Base-by-base conservation (phyloP, 208 protist genomes). In the Wallacemonas rigidus region DNA sequence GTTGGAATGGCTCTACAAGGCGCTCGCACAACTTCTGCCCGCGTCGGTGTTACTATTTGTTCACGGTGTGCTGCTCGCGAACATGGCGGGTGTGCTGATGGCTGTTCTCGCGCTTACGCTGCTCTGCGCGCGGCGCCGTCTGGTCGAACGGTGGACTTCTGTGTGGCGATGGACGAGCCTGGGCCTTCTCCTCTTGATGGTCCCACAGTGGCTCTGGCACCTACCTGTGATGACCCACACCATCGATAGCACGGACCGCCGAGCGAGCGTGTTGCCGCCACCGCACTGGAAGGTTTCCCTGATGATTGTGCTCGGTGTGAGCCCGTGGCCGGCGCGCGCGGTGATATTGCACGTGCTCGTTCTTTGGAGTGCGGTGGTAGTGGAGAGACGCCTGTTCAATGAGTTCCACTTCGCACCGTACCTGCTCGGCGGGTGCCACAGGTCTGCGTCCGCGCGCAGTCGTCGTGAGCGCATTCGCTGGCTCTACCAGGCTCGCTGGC, bases 401-500 rank as follows among this genome's bases (percentile, higher is more conserved):
- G 76, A 81, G 39, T 81, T 81, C 45, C 60, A 54, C 67, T 81
- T 77, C 57, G 72, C 76, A 6, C 36, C 67, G 12, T 72, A 74
- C 40, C 65, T 81, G 7, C 63, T 77, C 45, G 71, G 60, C 35
- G 11, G 73, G 2, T 74, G 58, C 53, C 56, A n/a, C n/a, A 63
- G 44, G 15, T 72, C 67, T 4, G 39, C 67, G 8, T 44, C 51
- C 2, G 71, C 76, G 35, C 44, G 39, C 12, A 26, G 50, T 8
- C 63, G 68, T 8, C 54, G 63, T 11, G 67, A 62, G 40, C 64
- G 63, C 35, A 74, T 81, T 41, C 6, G 75, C n/a, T 51, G 12
- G 41, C 38, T 71, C 26, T 67, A 76, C 50, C 57, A 51, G 36
- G 41, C n/a, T 1, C 39, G 48, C 43, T 50, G 65, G 48, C 44